phyloP scores from a whole-genome alignment of 257 asterid genomes.

The Solanum pinnatisectum region DNA sequence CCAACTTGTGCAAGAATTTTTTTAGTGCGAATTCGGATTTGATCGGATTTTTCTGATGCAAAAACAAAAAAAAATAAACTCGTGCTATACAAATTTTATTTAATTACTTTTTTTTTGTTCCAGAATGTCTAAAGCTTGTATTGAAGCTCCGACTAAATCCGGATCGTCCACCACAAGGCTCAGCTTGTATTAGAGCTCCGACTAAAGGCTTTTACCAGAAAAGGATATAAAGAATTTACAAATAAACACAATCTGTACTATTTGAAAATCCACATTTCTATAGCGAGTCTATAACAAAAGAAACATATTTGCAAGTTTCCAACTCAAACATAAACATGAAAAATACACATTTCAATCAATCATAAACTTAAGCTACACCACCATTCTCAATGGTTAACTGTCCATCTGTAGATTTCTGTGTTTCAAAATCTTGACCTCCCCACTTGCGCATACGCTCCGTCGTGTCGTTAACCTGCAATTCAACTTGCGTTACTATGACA shows the following conservation, averaged over 20 bases:
- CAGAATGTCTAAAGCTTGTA: accelerated
- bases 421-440: slow-evolving; percentile 41
- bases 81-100: no score
- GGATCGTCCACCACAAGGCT: no score
- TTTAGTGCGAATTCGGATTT: no score
- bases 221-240: no score
- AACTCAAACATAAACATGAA: neutral
- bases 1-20: no score
- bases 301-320: neutral
- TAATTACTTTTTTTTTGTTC: no score
- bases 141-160: no score
- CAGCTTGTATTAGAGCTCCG: no score
- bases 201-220: neutral
- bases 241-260: neutral
- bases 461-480: slow-evolving; percentile 49
- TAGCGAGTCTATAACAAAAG: neutral
- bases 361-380: neutral
- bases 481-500: neutral
- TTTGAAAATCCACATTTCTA: neutral
- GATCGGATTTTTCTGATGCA: no score
- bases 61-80: no score
- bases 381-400: neutral
- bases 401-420: neutral
- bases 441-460: slow-evolving; percentile 55
- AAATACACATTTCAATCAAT: neutral